A percentile compares a stretch with the other conserved stretches of the same genome.
Evolutionary conservation across 257 asterid species (phyloP).

Genomic region (Solanum clarkiae): DNA sequence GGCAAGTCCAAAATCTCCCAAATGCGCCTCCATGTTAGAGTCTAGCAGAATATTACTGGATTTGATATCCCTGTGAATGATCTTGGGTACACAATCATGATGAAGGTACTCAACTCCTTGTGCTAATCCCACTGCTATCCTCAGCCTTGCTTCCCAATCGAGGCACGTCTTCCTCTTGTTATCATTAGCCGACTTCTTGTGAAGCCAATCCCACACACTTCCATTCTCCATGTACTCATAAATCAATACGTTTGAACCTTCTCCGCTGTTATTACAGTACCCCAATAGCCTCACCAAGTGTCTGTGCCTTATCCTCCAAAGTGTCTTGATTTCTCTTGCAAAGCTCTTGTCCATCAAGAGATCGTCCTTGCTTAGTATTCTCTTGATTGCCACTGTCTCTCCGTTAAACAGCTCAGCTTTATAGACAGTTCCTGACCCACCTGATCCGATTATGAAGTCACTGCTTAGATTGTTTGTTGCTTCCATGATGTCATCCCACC

Average conservation of each 20-base stretch:
- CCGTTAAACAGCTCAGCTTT: slow-evolving; percentile 60
- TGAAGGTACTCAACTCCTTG: slow-evolving; percentile 93
- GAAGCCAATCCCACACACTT: slow-evolving; percentile 87
- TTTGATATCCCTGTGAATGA: slow-evolving; percentile 84
- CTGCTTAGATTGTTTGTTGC: slow-evolving; percentile 81
- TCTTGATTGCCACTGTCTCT: slow-evolving; percentile 79
- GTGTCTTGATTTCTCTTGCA: slow-evolving; percentile 79
- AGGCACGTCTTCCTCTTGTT: slow-evolving; percentile 41
- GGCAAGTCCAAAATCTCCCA: slow-evolving; percentile 94
- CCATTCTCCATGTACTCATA: slow-evolving; percentile 96
- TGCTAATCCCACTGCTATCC: slow-evolving; percentile 73
- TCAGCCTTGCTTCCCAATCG: slow-evolving; percentile 69
- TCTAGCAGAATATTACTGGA: slow-evolving; percentile 73
- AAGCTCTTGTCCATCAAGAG: slow-evolving; percentile 63
- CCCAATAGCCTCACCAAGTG: slow-evolving; percentile 81
- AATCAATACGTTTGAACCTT: slow-evolving; percentile 56
- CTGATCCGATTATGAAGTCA: slow-evolving; percentile 70
- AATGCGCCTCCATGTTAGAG: slow-evolving; percentile 75
- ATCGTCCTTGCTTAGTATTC: slow-evolving; percentile 52
- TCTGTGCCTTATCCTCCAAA: slow-evolving; percentile 78
- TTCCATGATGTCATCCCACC: slow-evolving; percentile 82
- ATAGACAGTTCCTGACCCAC: slow-evolving; percentile 80
- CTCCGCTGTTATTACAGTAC: slow-evolving; percentile 53
- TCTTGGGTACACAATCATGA: slow-evolving; percentile 85
- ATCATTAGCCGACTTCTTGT: slow-evolving; percentile 27